These are phyloP conservation scores for Tephrocybe rancida DNA, from an alignment of 768 basidiomycete species.

Conservation along the genomic window DNA sequence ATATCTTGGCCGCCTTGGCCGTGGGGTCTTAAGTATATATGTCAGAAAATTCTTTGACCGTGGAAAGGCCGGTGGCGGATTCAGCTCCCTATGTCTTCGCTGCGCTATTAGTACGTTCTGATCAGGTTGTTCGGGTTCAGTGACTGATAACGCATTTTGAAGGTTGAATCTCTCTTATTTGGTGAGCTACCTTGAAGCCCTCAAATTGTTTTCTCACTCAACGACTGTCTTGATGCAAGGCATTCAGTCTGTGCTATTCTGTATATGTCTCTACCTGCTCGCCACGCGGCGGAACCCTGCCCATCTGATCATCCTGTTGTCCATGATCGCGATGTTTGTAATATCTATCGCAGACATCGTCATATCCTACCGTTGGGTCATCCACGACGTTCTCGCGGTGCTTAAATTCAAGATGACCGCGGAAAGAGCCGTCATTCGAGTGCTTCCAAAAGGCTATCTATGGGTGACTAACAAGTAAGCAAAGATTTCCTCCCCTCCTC, in stretches of 20 bases:
- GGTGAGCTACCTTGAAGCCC: constrained; percentile 7
- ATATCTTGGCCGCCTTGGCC: background rate
- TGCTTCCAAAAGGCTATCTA: constrained; percentile 32
- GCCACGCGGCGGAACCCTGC: constrained; percentile 22
- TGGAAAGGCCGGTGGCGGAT: background rate
- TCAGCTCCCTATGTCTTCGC: constrained; percentile 1
- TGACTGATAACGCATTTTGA: background rate
- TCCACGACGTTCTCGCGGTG: constrained; percentile 17
- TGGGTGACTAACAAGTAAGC: constrained; percentile 42
- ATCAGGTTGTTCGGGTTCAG: background rate
- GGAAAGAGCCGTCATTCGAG: background rate
- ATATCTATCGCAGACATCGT: constrained; percentile 35
- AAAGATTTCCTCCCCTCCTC: background rate
- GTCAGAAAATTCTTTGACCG: background rate
- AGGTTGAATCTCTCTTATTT: constrained; percentile 15
- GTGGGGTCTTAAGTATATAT: too few relatives aligned
- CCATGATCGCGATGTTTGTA: constrained; percentile 36
- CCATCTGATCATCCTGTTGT: constrained; percentile 31
- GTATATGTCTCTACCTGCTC: constrained; percentile 36
- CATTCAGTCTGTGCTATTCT: constrained; percentile 37
- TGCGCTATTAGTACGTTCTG: constrained; percentile 4
- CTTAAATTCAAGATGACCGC: constrained; percentile 7
- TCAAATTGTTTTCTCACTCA: too few relatives aligned
- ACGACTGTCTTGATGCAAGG: too few relatives aligned
- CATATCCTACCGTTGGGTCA: constrained; percentile 33